These are phyloP conservation scores for Alternaria sp. DNA, from an alignment of 2,329 filamentous ascomycete genomes.

Conservation along the genomic window DNA sequence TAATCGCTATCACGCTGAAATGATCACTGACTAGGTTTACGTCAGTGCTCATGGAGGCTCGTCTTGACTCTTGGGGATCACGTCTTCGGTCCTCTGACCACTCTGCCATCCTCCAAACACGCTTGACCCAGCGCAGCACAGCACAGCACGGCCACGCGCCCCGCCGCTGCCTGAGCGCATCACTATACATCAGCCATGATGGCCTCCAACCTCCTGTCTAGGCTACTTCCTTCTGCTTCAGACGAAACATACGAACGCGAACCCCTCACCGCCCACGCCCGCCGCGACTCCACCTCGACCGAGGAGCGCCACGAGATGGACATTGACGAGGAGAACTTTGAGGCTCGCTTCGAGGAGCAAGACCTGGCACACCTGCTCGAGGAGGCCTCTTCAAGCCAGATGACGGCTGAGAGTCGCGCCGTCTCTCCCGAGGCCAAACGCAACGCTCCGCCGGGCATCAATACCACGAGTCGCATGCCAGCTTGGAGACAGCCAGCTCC, in stretches of 20 bases:
- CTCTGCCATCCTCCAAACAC: constrained; percentile 12
- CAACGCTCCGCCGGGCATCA: constrained; percentile 39
- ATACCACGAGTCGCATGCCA: constrained; percentile 41
- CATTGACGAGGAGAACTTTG: constrained; percentile 60
- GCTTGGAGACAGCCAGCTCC: constrained; percentile 48
- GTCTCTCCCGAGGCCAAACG: constrained; percentile 47
- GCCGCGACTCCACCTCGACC: constrained; percentile 38
- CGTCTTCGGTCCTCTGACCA: constrained; percentile 29
- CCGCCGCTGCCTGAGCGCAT: constrained; percentile 37
- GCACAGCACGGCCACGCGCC: constrained; percentile 33
- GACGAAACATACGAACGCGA: constrained; percentile 59
- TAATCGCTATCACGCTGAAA: constrained; percentile 27
- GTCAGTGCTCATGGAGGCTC: constrained; percentile 35
- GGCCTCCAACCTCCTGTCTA: constrained; percentile 63
- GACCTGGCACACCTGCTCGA: constrained; percentile 65
- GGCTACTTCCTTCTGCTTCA: constrained; percentile 59
- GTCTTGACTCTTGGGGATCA: constrained; percentile 23
- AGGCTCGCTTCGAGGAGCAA: constrained; percentile 62
- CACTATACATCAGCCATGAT: constrained; percentile 50
- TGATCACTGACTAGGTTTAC: constrained; percentile 24
- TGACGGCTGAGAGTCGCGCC: constrained; percentile 53
- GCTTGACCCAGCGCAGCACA: not conserved
- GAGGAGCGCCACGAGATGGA: constrained; percentile 58
- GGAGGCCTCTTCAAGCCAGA: constrained; percentile 59
- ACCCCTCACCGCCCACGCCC: constrained; percentile 25